Evolutionary conservation across 2,329 filamentous ascomycete genomes (phyloP).

Genomic region (Arachnopeziza araneosa): DNA sequence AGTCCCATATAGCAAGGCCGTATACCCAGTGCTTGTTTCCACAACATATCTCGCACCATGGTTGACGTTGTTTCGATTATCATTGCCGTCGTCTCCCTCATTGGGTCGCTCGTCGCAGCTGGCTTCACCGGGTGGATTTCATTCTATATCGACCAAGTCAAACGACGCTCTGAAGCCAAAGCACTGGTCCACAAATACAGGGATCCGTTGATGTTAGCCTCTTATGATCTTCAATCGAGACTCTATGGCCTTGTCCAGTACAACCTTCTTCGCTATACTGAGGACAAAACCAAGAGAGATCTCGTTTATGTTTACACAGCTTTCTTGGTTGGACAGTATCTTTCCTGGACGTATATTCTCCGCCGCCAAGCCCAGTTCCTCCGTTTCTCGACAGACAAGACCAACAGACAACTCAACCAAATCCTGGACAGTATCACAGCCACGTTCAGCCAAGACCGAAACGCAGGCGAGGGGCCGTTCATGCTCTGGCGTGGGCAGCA

Average conservation of each 20-base stretch:
- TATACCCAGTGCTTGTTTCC: neutral
- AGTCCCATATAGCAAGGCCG: neutral
- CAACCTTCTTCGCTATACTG: constrained; percentile 12
- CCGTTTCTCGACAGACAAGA: constrained; percentile 21
- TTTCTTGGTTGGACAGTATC: constrained; percentile 23
- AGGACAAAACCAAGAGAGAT: constrained; percentile 17
- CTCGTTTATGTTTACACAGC: constrained; percentile 21
- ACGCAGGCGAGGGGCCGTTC: constrained; percentile 18
- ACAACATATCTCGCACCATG: constrained; percentile 7
- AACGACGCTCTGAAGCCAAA: constrained; percentile 20
- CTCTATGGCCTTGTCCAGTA: constrained; percentile 19
- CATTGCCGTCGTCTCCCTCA: constrained; percentile 23
- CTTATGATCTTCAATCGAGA: constrained; percentile 22
- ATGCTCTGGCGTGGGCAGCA: constrained; percentile 27
- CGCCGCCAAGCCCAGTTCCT: constrained; percentile 24
- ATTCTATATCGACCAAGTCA: constrained; percentile 24
- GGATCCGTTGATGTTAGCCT: constrained; percentile 22
- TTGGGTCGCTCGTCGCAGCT: constrained; percentile 22
- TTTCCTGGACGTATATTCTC: constrained; percentile 25
- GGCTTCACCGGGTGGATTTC: constrained; percentile 26
- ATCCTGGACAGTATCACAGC: constrained; percentile 17
- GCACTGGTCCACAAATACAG: constrained; percentile 24
- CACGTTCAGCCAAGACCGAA: constrained; percentile 11
- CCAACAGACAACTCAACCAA: constrained; percentile 17
- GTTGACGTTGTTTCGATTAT: constrained; percentile 22